Base-by-base conservation (phyloP, 768 basidiomycete species). In the Boletus patriciae region DNA sequence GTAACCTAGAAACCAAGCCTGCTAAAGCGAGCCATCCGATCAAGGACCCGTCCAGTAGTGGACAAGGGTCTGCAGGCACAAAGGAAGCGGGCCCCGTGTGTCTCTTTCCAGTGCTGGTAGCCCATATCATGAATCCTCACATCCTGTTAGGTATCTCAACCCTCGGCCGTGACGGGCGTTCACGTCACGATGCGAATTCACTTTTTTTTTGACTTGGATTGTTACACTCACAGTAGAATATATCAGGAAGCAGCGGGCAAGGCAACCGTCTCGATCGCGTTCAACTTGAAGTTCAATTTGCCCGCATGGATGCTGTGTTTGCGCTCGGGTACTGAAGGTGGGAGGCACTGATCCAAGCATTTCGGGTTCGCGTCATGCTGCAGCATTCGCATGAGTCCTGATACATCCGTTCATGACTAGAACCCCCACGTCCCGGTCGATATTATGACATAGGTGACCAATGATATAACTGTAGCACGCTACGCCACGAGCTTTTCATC, bases 231-330 rank as follows among this genome's bases (percentile, higher is more conserved):
- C 15, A 15, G 7, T 9, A 21, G 4, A 19, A 29, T 16, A 21
- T n/a, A 3, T 8, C 19, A 54, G 52, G 7, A 34, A 19, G 36
- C 12, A 52, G 19, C 52, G 21, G 36, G 49, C 3, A 25, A 52
- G 4, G 52, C 34, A 19, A 37, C 6, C 5, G n/a, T 53, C 11
- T 27, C 25, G 3, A 2, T 53, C 15, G 15, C 33, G 5, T 31
- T 42, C 40, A 41, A 25, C 25, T 25, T 25, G 25, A 25, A 33
- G 23, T 42, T 54, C 21, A 11, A 11, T 27, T 9, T 51, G 29
- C 54, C 50, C 12, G 23, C 38, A 16, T 54, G 54, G 49, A 33
- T 54, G 3, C 34, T 23, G 23, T 54, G 54, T 52, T 21, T 16
- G 8, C 18, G 18, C n/a, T 13, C n/a, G 31, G 3, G 12, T 33